Percentiles rank a stretch among this genome's conserved stretches.
Evolutionary conservation across 2,329 filamentous ascomycete genomes (phyloP).

Genomic region (Fusarium illudens): DNA sequence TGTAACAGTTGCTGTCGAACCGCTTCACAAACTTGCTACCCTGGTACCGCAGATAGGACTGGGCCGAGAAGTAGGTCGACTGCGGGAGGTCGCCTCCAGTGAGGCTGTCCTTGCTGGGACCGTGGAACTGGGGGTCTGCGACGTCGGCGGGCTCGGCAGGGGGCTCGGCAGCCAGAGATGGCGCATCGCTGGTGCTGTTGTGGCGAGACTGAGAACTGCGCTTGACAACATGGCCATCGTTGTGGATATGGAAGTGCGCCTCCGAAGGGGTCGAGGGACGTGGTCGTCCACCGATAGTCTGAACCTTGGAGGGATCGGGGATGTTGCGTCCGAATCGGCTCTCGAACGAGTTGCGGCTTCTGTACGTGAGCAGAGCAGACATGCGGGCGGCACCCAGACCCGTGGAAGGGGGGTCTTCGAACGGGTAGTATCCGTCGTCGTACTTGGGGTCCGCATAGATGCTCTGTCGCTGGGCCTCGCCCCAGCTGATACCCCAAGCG

Average conservation of each 20-base stretch:
- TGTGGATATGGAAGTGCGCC: conserved; percentile 82
- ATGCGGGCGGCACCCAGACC: conserved; percentile 95
- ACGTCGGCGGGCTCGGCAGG: conserved; percentile 39
- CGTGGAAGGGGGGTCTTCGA: conserved; percentile 84
- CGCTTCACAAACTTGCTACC: conserved; percentile 95
- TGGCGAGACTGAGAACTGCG: conserved; percentile 60
- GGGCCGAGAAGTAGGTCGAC: conserved; percentile 95
- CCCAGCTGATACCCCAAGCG: conserved; percentile 92
- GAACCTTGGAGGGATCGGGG: conserved; percentile 82
- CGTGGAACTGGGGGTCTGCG: conserved; percentile 73
- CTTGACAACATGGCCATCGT: conserved; percentile 77
- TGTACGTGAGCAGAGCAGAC: conserved; percentile 94
- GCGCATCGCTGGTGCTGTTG: conserved; percentile 49
- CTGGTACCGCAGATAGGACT: conserved; percentile 97
- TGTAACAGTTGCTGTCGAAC: conserved; percentile 99
- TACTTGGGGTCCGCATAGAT: conserved; percentile 99
- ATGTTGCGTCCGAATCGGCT: conserved; percentile 92
- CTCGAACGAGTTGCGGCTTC: conserved; percentile 97
- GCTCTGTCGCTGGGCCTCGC: conserved; percentile 86
- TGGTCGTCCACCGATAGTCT: conserved; percentile 78
- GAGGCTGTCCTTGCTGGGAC: conserved; percentile 62
- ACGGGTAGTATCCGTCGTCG: conserved; percentile 93
- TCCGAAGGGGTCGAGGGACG: conserved; percentile 70
- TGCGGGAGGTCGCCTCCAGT: conserved; percentile 64
- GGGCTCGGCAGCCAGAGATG: conserved; percentile 42